Evolutionary conservation across 2,329 filamentous ascomycete genomes (phyloP), one percentile per base, ranked within the genome.

Genomic region (Claviceps sp.): DNA sequence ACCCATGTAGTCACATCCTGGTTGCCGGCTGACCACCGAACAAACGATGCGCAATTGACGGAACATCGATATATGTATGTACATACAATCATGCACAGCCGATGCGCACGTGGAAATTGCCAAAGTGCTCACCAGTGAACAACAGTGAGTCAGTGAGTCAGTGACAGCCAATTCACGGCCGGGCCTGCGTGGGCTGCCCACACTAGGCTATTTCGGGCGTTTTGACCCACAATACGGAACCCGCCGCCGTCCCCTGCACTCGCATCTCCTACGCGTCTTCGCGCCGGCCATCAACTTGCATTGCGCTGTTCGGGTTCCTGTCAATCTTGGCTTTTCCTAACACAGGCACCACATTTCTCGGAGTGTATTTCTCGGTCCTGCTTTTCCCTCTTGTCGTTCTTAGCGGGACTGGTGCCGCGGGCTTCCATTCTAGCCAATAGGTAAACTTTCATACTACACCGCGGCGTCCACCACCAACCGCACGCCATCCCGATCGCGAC

Each of bases 121-220:
- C 26, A 30, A 30, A 30, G 26, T 30, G 26, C 26, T 30, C 26
- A 30, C 26, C 8, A 34, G 30, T 34, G 30, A 34, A 11, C 9
- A 34, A 34, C 9, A 34, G 26, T 30, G 26, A 30, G 26, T 30
- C 26, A 30, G 30, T 34, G 30, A 30, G 24, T 26, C 24, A 26
- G 24, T 26, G 24, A 26, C 26, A 34, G 30, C 30, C 9, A 34
- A 34, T 34, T 34, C 30, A 34, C 30, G 30, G 9, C 26, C 26
- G 22, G 30, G 30, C 30, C 30, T 11, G 30, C 30, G 30, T 34
- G 30, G 30, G 30, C 9, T 34, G 43, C 38, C 26, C 30, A 49
- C 60, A 53, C 64, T 66, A 66, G 56, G 40, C 62, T 57, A 18
- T 52, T 61, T 58, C 54, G 54, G 60, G 62, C 55, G 55, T 58